Evolutionary conservation across 2,329 filamentous ascomycete genomes (phyloP).

Genomic region (Fusarium equiseti): DNA sequence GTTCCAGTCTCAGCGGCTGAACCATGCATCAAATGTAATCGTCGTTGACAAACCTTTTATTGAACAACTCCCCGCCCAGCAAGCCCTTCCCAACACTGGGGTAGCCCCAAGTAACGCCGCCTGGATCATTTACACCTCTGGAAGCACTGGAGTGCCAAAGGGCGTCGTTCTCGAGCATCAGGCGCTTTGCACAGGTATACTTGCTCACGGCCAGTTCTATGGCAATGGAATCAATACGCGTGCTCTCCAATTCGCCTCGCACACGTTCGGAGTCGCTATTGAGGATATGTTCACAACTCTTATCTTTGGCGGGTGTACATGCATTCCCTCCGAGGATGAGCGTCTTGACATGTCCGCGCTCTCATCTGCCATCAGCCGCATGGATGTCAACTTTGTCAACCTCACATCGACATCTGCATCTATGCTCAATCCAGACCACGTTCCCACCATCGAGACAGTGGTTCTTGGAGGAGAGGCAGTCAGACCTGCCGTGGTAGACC

Average conservation of each 20-base stretch:
- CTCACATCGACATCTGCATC: not conserved
- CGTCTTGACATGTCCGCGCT: slow-evolving; percentile 8
- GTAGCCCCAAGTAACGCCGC: slow-evolving; percentile 5
- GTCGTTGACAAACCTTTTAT: too few species aligned
- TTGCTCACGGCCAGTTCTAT: slow-evolving; percentile 44
- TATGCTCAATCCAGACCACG: not conserved
- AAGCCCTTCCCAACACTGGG: too few species aligned
- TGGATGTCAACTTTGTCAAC: not conserved
- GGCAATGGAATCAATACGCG: slow-evolving; percentile 60
- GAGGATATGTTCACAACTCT: slow-evolving; percentile 42
- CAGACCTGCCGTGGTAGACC: not conserved
- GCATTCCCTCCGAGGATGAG: slow-evolving; percentile 39
- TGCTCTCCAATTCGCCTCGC: slow-evolving; percentile 62
- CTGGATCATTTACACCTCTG: slow-evolving; percentile 49
- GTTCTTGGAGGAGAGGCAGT: not conserved
- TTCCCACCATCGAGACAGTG: not conserved
- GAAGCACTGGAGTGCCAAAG: slow-evolving; percentile 48
- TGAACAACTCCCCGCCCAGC: too few species aligned
- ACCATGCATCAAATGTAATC: too few species aligned
- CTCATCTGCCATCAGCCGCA: not conserved
- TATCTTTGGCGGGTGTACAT: slow-evolving; percentile 38
- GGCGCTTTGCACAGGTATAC: slow-evolving; percentile 64
- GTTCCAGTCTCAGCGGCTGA: too few species aligned
- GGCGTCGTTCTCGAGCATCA: slow-evolving; percentile 57
- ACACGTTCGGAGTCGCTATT: slow-evolving; percentile 63